Conservation (phyloP, 2,329 filamentous ascomycete genomes). For the Fusarium solani-melongenae region DNA sequence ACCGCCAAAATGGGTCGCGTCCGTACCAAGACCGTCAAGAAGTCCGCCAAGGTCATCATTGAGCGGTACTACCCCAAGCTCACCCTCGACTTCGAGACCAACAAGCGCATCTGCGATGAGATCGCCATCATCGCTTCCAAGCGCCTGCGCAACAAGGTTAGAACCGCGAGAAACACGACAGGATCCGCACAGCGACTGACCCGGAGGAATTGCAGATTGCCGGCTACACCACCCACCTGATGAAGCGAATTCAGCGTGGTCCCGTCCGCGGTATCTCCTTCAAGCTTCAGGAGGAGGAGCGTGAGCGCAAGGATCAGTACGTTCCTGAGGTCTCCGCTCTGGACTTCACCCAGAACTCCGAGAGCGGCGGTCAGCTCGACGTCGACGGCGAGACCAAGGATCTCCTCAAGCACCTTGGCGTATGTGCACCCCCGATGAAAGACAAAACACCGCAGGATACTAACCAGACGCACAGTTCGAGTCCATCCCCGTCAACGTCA, state of each 20-base stretch:
- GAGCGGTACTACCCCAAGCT: slow-evolving; percentile 98
- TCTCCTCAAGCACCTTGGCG: slow-evolving; percentile 96
- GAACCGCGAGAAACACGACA: slow-evolving; percentile 31
- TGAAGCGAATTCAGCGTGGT: slow-evolving; percentile 99
- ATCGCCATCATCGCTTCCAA: slow-evolving; percentile 99
- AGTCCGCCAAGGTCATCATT: slow-evolving; percentile 99
- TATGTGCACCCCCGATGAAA: slow-evolving; percentile 66
- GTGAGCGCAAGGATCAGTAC: slow-evolving; percentile 99
- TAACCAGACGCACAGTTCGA: slow-evolving; percentile 78
- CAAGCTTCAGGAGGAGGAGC: slow-evolving; percentile 99
- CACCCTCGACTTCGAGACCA: slow-evolving; percentile 99
- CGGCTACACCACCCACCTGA: slow-evolving; percentile 97
- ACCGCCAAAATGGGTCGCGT: slow-evolving; percentile 77
- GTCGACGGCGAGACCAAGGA: slow-evolving; percentile 99
- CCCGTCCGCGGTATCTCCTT: slow-evolving; percentile 99
- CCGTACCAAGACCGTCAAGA: slow-evolving; percentile 77
- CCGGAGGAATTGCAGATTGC: slow-evolving; percentile 73
- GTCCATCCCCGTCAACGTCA: slow-evolving; percentile 95
- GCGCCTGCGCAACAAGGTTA: slow-evolving; percentile 98
- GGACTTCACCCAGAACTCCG: slow-evolving; percentile 95
- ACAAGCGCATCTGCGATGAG: slow-evolving; percentile 99
- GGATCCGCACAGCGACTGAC: slow-evolving; percentile 32
- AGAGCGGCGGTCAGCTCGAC: slow-evolving; percentile 93
- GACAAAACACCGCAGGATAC: slow-evolving; percentile 8
- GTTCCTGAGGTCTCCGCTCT: slow-evolving; percentile 98